A percentile compares a stretch with the other conserved stretches of the same genome.
Evolutionary conservation across 139 green algal species (phyloP).

Genomic region (Picochlorum sp.): DNA sequence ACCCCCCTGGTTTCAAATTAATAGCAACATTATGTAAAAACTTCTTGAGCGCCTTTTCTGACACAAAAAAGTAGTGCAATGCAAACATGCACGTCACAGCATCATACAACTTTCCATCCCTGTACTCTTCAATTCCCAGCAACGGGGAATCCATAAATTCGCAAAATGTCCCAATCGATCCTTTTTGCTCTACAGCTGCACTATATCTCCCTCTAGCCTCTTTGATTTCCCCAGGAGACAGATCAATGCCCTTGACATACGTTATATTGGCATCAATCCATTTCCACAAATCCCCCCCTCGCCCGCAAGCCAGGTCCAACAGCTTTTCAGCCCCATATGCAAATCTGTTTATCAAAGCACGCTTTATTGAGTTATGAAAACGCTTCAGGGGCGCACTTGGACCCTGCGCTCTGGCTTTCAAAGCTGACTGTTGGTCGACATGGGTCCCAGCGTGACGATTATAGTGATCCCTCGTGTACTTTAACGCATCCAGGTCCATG

Average conservation of each 20-base stretch:
- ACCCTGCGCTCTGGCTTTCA: conserved; percentile 46
- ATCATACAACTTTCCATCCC: conserved; percentile 42
- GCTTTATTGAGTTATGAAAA: conserved; percentile 90
- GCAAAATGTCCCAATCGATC: conserved; percentile 13
- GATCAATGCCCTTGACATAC: conserved; percentile 75
- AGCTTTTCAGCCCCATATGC: conserved; percentile 42
- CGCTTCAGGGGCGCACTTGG: conserved; percentile 62
- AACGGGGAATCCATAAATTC: conserved; percentile 33
- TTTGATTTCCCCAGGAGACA: conserved; percentile 68
- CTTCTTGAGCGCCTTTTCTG: conserved; percentile 45
- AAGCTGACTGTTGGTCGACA: conserved; percentile 33
- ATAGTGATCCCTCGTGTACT: conserved; percentile 39
- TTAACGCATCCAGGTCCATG: conserved; percentile 28
- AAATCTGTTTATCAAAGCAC: conserved; percentile 56
- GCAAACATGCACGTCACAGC: conserved; percentile 89
- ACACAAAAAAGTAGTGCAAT: conserved; percentile 89
- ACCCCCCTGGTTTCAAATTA: conserved; percentile 74
- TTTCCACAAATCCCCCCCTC: conserved; percentile 83
- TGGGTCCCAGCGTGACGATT: conserved; percentile 32
- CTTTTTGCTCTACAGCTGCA: background rate
- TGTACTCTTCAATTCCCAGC: conserved; percentile 34
- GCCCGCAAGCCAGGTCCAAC: conserved; percentile 81
- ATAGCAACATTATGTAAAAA: conserved; percentile 73
- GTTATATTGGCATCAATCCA: conserved; percentile 61
- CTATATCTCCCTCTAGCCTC: conserved; percentile 53